Conservation (phyloP, 2,329 filamentous ascomycete genomes). For the Cladophialophora psammophila region DNA sequence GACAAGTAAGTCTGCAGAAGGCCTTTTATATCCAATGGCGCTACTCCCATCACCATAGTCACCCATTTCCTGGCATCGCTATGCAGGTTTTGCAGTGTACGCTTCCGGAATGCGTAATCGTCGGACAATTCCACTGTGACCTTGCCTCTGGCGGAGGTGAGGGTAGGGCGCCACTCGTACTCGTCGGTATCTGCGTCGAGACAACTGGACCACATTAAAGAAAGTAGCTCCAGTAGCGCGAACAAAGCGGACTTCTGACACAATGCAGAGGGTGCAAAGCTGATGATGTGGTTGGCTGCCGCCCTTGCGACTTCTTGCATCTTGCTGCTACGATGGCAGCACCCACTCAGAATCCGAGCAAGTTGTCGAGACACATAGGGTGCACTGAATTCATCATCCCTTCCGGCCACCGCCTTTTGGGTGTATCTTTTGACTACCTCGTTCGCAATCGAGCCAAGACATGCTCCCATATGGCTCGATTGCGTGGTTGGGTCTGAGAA, state of each 20-base stretch:
- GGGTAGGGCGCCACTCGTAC: slow-evolving; percentile 84
- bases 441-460: slow-evolving; percentile 69
- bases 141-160: slow-evolving; percentile 76
- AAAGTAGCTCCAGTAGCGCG: slow-evolving; percentile 87
- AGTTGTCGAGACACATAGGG: slow-evolving; percentile 90
- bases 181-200: slow-evolving; percentile 93
- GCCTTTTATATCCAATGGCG: slow-evolving; percentile 92
- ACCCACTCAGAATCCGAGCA: slow-evolving; percentile 79
- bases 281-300: slow-evolving; percentile 86
- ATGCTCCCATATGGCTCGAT: slow-evolving; percentile 65
- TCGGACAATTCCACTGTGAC: slow-evolving; percentile 92
- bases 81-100: slow-evolving; percentile 79
- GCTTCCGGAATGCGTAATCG: slow-evolving; percentile 81
- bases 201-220: slow-evolving; percentile 94
- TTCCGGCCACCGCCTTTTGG: slow-evolving; percentile 73
- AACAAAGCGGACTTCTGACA: slow-evolving; percentile 92
- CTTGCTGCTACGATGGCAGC: slow-evolving; percentile 90
- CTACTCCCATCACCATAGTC: slow-evolving; percentile 77
- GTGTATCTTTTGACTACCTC: slow-evolving; percentile 82
- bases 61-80: slow-evolving; percentile 83
- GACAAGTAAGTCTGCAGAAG: slow-evolving; percentile 93
- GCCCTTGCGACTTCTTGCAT: slow-evolving; percentile 86
- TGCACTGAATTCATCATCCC: slow-evolving; percentile 81
- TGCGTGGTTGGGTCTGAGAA: slow-evolving; percentile 90
- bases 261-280: slow-evolving; percentile 83